Evolutionary conservation across 2,329 filamentous ascomycete genomes (phyloP).

Genomic region (Davidsoniella virescens): DNA sequence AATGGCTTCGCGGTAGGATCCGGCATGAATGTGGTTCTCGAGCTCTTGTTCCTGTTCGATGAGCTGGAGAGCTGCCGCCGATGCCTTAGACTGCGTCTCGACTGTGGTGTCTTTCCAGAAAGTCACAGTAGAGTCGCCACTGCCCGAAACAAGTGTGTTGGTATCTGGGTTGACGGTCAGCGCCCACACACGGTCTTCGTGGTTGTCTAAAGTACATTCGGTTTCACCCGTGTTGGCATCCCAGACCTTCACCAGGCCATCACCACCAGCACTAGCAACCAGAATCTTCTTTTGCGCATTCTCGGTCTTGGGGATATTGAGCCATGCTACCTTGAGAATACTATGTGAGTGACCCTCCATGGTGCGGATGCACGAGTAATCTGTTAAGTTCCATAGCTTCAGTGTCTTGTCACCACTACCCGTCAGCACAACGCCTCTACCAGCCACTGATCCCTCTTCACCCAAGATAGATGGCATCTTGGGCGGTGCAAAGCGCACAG

Average conservation of each 20-base stretch:
- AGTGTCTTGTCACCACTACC: slow-evolving; percentile 93
- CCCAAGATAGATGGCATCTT: slow-evolving; percentile 58
- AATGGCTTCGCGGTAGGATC: slow-evolving; percentile 85
- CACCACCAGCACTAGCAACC: slow-evolving; percentile 76
- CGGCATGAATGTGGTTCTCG: slow-evolving; percentile 77
- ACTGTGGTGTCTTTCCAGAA: slow-evolving; percentile 92
- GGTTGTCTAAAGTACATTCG: slow-evolving; percentile 86
- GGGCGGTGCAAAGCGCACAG: slow-evolving; percentile 73
- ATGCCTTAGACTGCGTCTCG: slow-evolving; percentile 58
- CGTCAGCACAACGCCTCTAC: slow-evolving; percentile 70
- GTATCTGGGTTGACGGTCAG: slow-evolving; percentile 53
- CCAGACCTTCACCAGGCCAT: slow-evolving; percentile 95
- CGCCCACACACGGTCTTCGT: slow-evolving; percentile 91
- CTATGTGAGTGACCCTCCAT: slow-evolving; percentile 96
- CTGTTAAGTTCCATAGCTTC: slow-evolving; percentile 82
- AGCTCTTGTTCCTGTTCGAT: slow-evolving; percentile 91
- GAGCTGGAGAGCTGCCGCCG: slow-evolving; percentile 56
- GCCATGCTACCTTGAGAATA: slow-evolving; percentile 84
- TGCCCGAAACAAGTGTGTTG: slow-evolving; percentile 72
- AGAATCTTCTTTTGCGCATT: slow-evolving; percentile 43
- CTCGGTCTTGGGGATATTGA: slow-evolving; percentile 35
- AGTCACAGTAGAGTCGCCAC: slow-evolving; percentile 79
- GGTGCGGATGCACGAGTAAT: slow-evolving; percentile 83
- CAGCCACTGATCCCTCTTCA: slow-evolving; percentile 54
- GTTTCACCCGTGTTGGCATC: slow-evolving; percentile 71